Conservation (phyloP, 441 rosid genomes). For the Erysimum cheiri region DNA sequence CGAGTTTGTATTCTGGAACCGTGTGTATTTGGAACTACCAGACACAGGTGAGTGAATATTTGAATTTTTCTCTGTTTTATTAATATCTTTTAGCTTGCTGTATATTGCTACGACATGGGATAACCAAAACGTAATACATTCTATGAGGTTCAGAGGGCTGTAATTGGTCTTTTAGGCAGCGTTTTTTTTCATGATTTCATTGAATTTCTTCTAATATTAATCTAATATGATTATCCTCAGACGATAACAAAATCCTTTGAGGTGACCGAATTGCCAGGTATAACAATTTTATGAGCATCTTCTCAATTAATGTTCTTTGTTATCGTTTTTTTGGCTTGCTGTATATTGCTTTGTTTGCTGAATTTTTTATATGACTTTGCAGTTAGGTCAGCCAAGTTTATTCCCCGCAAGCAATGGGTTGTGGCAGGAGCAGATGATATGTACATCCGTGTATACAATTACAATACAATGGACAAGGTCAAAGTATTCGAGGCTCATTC, state of each 20-base stretch:
- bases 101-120: background rate
- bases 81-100: background rate
- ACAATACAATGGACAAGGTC: constrained; percentile 77
- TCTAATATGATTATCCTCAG: constrained; percentile 48
- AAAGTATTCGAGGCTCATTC: constrained; percentile 88
- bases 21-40: constrained; percentile 83
- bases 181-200: constrained; percentile 17
- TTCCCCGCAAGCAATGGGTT: constrained; percentile 77
- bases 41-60: constrained; percentile 60
- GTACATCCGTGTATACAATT: constrained; percentile 73
- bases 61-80: constrained; percentile 13
- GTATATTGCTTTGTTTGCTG: constrained; percentile 38
- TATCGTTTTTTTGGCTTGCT: constrained; percentile 10
- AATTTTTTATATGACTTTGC: constrained; percentile 43
- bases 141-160: background rate
- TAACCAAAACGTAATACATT: background rate
- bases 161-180: constrained; percentile 1
- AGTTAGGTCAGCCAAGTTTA: constrained; percentile 80
- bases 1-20: constrained; percentile 80
- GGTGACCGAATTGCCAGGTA: constrained; percentile 75
- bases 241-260: constrained; percentile 66
- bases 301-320: background rate
- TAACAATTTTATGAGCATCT: constrained; percentile 15
- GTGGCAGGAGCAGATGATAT: constrained; percentile 84
- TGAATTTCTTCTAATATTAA: constrained; percentile 33